phyloP scores from a whole-genome alignment of 2,329 filamentous ascomycete genomes.

The Nigrograna mackinnonii region DNA sequence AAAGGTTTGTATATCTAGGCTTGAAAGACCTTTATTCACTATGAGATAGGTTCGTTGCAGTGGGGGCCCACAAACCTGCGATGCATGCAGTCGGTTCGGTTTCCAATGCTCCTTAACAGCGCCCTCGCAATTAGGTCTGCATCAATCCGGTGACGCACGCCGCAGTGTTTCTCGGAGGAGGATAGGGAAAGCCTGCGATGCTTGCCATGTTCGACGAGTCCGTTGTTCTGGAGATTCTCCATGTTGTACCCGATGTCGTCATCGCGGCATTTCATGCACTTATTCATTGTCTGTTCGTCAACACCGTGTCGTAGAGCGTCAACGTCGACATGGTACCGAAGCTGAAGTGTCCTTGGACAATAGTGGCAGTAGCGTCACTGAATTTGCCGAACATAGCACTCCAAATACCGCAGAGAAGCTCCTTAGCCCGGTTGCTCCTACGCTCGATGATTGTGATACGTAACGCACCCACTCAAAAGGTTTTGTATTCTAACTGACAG shows the following conservation, averaged over 20 bases:
- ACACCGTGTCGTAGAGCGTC: constrained; percentile 5
- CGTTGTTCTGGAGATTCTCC: constrained; percentile 7
- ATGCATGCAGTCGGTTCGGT: constrained; percentile 10
- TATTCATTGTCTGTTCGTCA: constrained; percentile 10
- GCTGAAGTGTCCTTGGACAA: not conserved
- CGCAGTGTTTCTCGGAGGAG: not conserved
- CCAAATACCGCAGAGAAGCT: not conserved
- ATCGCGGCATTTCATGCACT: constrained; percentile 4
- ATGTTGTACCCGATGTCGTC: constrained; percentile 5
- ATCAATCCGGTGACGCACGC: not conserved
- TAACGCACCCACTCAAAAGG: not conserved
- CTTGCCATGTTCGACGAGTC: constrained; percentile 5
- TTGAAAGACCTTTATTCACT: not conserved
- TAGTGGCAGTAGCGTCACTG: not conserved
- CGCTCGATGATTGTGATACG: not conserved
- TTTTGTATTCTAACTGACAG: not conserved
- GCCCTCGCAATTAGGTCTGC: not conserved
- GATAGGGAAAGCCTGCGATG: constrained; percentile 4
- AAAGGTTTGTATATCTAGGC: constrained; percentile 1
- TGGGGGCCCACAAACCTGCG: constrained; percentile 8
- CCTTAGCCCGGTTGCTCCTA: not conserved
- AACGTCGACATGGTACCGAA: not conserved
- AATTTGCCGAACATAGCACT: not conserved
- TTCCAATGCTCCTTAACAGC: constrained; percentile 9
- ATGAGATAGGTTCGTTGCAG: constrained; percentile 9